Evolutionary conservation across 768 basidiomycete species (phyloP), one percentile per base, ranked within the genome.

Genomic region (Russula ochroleuca): DNA sequence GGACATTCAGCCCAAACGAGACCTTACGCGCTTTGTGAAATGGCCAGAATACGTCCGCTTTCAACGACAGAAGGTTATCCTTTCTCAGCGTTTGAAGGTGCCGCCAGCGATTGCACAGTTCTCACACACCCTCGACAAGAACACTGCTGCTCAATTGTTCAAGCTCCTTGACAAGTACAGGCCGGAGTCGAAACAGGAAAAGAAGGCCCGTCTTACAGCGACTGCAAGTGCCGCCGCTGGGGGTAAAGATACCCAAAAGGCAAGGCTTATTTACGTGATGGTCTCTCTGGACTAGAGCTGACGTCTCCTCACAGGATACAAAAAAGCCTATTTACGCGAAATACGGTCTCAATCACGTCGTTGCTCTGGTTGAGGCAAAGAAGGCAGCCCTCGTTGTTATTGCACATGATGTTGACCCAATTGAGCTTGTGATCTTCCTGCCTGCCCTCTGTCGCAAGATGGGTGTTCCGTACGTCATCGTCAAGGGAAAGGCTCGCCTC

Each of bases 1-100:
- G 79, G 92, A 96, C 77, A 84, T 98, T 71, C 91, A 88, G 71
- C 95, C 88, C 72, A 83, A 83, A 75, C 84, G 84, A 60, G 96
- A 98, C 78, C 78, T 98, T 69, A 96, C 92, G 63, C 92, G 95
- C 75, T 98, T 98, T 80, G 92, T 98, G 80, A 98, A 97, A 77
- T 99, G 96, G 96, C 96, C 96, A 70, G 93, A 95, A 80, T 98
- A 98, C 73, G 86, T 98, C n/a, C n/a, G n/a, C n/a, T n/a, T n/a
- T n/a, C n/a, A n/a, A n/a, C 87, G 96, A 74, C 94, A 98, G 79
- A 98, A 98, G 81, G 93, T 98, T 72, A 96, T 98, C 78, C 88
- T 98, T 65, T 81, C 91, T 84, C 94, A 98, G 79, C 92, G 96
- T 72, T 82, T 98, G 70, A 98, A 98, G 84, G 94, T 97, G 31